Evolutionary conservation across 805 yeast genomes (phyloP).

Genomic region (Zygotorulaspora sp.): DNA sequence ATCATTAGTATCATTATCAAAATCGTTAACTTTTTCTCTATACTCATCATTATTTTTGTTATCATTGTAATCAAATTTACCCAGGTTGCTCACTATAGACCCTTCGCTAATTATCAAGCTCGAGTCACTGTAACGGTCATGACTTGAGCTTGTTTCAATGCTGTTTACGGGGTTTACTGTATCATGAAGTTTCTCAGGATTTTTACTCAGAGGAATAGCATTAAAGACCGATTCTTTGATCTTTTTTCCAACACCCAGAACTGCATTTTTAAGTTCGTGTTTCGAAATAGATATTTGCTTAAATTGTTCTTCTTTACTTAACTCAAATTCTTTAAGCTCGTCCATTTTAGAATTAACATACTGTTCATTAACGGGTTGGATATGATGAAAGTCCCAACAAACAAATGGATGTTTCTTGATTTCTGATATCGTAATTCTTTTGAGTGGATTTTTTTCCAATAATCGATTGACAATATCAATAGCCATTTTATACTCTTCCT

Average conservation of each 20-base stretch:
- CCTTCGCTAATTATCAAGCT: slow-evolving; percentile 26
- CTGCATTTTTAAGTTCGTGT: slow-evolving; percentile 72
- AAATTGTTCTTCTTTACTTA: slow-evolving; percentile 26
- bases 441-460: slow-evolving; percentile 63
- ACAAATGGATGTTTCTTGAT: slow-evolving; percentile 77
- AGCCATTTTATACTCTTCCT: slow-evolving; percentile 41
- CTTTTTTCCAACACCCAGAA: slow-evolving; percentile 72
- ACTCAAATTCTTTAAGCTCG: slow-evolving; percentile 28
- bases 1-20: neutral
- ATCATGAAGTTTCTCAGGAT: slow-evolving; percentile 1
- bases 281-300: slow-evolving; percentile 54
- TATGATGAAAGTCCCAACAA: slow-evolving; percentile 38
- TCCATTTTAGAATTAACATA: slow-evolving; percentile 14
- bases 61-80: slow-evolving; percentile 1
- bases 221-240: slow-evolving; percentile 39
- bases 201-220: slow-evolving; percentile 1
- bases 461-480: slow-evolving; percentile 58
- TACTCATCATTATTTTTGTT: slow-evolving; percentile 1
- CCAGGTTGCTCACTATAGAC: slow-evolving; percentile 18
- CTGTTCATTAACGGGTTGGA: slow-evolving; percentile 11
- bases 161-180: neutral
- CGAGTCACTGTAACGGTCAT: slow-evolving; percentile 11
- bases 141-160: neutral
- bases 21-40: neutral
- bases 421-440: slow-evolving; percentile 63